Conservation (phyloP, 305 asterid genomes). For the Rubia peregrina region DNA sequence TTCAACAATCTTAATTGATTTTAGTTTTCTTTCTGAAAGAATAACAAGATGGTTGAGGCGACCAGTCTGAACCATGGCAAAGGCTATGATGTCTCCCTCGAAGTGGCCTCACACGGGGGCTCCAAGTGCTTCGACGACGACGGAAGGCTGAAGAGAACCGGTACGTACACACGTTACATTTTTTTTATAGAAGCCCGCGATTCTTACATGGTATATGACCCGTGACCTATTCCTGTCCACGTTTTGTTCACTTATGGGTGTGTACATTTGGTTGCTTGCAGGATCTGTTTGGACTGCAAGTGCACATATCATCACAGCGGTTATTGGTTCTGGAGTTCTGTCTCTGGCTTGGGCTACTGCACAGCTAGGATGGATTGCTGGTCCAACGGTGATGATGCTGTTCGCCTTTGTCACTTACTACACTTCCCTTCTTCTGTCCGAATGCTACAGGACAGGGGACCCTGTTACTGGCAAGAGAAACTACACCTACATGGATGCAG, state of each 20-base stretch:
- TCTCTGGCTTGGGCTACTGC: constrained; percentile 95
- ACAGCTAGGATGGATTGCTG: constrained; percentile 92
- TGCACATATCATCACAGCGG: constrained; percentile 92
- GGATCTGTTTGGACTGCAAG: constrained; percentile 90
- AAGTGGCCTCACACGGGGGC: constrained; percentile 33
- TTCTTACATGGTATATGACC: not conserved
- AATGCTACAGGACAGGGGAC: constrained; percentile 76
- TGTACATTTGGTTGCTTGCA: constrained; percentile 6
- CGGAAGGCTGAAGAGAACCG: constrained; percentile 74
- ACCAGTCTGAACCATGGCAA: constrained; percentile 24
- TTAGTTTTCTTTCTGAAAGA: not conserved
- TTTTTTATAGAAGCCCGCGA: too few relatives aligned
- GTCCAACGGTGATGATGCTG: constrained; percentile 65
- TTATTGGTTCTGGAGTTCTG: constrained; percentile 87
- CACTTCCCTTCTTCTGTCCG: constrained; percentile 73
- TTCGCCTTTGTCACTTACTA: constrained; percentile 86
- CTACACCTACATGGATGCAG: constrained; percentile 93
- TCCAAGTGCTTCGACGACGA: constrained; percentile 77
- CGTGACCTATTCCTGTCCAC: too few relatives aligned
- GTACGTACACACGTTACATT: constrained; percentile 20
- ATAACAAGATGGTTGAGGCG: constrained; percentile 47
- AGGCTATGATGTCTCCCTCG: constrained; percentile 40
- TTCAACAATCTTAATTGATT: too few relatives aligned
- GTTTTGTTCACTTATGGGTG: not conserved
- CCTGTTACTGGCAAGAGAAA: constrained; percentile 66